Base-by-base conservation (phyloP, 2,329 filamentous ascomycete genomes). In the Thelonectria olida region DNA sequence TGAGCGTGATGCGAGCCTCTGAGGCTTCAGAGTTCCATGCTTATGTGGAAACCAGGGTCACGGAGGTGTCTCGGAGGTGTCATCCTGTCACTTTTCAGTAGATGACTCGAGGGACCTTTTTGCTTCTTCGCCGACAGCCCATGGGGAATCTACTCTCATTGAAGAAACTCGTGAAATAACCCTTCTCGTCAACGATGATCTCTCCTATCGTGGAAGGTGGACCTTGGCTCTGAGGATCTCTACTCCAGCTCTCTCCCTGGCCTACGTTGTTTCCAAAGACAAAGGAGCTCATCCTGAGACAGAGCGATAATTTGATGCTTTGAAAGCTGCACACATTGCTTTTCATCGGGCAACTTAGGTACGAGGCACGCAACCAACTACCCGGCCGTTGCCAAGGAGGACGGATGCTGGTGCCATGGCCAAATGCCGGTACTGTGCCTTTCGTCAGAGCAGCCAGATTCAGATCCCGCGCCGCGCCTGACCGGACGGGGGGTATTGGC, bases 21-120 rank as follows among this genome's bases (percentile, higher is more conserved):
- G 39, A 63, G 10, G 53, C 45, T 36, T 38, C 23, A 25, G 27
- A 44, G 50, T 41, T 42, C 38, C 49, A 20, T 20, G 36, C 25
- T 39, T n/a, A n/a, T 28, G 22, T 45, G 27, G 36, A 25, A 36
- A 48, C 41, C 59, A 50, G 48, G 55, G 50, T 27, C 17, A 34
- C 60, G 45, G 63, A 42, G 50, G 44, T 51, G 42, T 56, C 39
- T 54, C 55, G 60, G 49, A 55, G 57, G 61, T 61, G 42, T 47
- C 45, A 53, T 36, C 49, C 36, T 48, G 19, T 34, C 20, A n/a
- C 23, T 17, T 52, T 31, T 55, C 52, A 51, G 10, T 38, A 56
- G 10, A 45, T 51, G 28, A 15, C 17, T 7, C 28, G 20, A 55
- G 41, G 45, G 54, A 23, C 10, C 42, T 45, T 51, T 54, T 63